A percentile compares a stretch with the other conserved stretches of the same genome.
These are phyloP conservation scores for Torrubiellomyces zombiae DNA, from an alignment of 2,329 filamentous ascomycete species.

Conservation along the genomic window DNA sequence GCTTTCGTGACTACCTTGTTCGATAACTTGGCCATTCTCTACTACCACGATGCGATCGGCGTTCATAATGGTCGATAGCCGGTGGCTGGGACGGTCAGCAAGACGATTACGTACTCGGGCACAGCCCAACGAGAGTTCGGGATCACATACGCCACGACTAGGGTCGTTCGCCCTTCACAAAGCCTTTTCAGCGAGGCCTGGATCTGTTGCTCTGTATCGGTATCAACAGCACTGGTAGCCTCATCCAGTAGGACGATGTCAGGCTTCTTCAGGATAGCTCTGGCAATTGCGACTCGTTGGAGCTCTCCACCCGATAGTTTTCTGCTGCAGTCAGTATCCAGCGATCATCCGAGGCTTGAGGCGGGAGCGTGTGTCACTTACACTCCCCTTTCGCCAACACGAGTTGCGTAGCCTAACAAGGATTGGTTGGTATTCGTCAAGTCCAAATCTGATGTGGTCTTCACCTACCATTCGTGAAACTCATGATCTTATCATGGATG, in stretches of 20 bases:
- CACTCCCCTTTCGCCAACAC: conserved; percentile 34
- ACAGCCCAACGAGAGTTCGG: too few relatives aligned
- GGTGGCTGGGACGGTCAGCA: conserved; percentile 30
- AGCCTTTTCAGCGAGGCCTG: conserved; percentile 42
- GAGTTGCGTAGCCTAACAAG: conserved; percentile 27
- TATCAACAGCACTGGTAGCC: conserved; percentile 62
- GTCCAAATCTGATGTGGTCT: too few relatives aligned
- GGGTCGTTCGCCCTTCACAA: conserved; percentile 45
- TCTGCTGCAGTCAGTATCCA: conserved; percentile 14
- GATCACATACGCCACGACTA: conserved; percentile 42
- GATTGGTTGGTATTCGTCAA: too few relatives aligned
- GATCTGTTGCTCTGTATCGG: conserved; percentile 50
- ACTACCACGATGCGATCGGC: conserved; percentile 52
- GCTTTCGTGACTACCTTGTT: conserved; percentile 44
- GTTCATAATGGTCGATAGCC: conserved; percentile 54
- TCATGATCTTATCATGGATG: conserved; percentile 40
- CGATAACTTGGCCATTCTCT: conserved; percentile 43
- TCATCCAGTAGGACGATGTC: conserved; percentile 66
- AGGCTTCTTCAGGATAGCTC: conserved; percentile 57
- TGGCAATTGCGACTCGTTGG: conserved; percentile 50
- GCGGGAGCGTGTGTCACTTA: conserved; percentile 10
- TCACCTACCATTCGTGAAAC: conserved; percentile 29
- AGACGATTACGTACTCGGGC: too few relatives aligned
- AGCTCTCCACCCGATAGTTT: conserved; percentile 51
- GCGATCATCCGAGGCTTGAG: not conserved